Percentiles rank a stretch among this genome's conserved stretches.
Evolutionary conservation across 306 rosid species (phyloP).

Genomic region (Vigna mungo): DNA sequence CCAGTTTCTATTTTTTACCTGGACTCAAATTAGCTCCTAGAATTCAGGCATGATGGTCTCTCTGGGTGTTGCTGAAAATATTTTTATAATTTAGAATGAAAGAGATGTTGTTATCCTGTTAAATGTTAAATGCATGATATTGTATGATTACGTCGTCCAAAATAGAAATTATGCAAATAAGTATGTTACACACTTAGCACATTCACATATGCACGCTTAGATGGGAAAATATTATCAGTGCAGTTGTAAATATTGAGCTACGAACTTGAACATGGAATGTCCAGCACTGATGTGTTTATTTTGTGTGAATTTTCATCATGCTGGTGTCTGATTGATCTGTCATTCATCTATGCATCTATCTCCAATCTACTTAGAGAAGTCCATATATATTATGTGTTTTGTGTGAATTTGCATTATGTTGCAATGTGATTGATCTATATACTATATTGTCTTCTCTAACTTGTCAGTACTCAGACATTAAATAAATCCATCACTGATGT

Average conservation of each 20-base stretch:
- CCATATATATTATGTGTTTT: not conserved
- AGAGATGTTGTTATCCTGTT: not conserved
- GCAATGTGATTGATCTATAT: constrained; percentile 35
- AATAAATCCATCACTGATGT: constrained; percentile 7
- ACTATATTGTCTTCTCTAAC: not conserved
- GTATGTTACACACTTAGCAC: constrained; percentile 22
- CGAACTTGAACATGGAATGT: not conserved
- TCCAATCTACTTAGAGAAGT: not conserved
- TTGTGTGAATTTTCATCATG: constrained; percentile 24
- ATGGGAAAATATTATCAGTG: constrained; percentile 8
- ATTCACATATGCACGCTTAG: constrained; percentile 9
- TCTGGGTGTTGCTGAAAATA: constrained; percentile 11
- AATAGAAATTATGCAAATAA: constrained; percentile 28
- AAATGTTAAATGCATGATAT: constrained; percentile 13
- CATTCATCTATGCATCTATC: not conserved
- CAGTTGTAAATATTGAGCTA: constrained; percentile 19
- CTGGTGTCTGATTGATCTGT: constrained; percentile 33
- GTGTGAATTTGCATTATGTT: constrained; percentile 34
- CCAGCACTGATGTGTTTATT: constrained; percentile 10
- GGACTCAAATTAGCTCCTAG: constrained; percentile 30
- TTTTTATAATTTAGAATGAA: constrained; percentile 27
- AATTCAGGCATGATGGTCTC: constrained; percentile 10
- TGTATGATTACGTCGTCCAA: constrained; percentile 18
- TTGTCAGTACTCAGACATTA: not conserved
- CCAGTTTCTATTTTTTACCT: constrained; percentile 4